Conservation (phyloP, 805 yeast species). For the Yarrowia bubula region DNA sequence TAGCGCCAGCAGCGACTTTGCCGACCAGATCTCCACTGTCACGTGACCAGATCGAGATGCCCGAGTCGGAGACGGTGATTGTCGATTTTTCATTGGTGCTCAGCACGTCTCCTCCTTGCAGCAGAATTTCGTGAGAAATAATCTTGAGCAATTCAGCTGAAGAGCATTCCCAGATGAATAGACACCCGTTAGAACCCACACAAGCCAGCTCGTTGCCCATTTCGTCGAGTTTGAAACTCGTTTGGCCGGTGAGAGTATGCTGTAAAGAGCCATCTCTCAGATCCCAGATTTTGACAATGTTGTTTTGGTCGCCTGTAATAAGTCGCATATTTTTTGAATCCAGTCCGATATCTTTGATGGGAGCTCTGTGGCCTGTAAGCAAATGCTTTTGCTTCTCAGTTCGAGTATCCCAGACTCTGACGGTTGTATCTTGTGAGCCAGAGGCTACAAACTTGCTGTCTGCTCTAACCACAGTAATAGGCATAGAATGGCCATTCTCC, state of each 20-base stretch:
- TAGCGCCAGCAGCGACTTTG: conserved; percentile 1
- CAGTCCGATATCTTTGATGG: conserved; percentile 6
- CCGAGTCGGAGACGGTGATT: not conserved
- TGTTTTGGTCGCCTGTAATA: not conserved
- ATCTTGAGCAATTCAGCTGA: not conserved
- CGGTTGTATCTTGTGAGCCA: not conserved
- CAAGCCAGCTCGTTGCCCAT: conserved; percentile 7
- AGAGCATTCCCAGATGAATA: not conserved
- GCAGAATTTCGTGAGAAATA: not conserved
- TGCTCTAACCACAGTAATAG: not conserved
- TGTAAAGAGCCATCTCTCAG: conserved; percentile 4
- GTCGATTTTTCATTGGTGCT: not conserved
- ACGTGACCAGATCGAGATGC: conserved; percentile 1
- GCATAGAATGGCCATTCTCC: not conserved
- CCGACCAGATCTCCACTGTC: not conserved
- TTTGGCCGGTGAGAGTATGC: not conserved
- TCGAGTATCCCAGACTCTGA: conserved; percentile 13
- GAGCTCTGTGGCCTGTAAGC: not conserved
- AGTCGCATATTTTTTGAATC: conserved; percentile 18
- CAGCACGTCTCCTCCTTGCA: not conserved
- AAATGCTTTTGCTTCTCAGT: not conserved
- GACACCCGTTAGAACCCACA: conserved; percentile 4
- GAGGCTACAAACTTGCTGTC: conserved; percentile 2
- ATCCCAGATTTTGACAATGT: conserved; percentile 12
- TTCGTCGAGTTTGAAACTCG: conserved; percentile 2